These are phyloP conservation scores for Dictyostelium intermedium DNA, from an alignment of 78 protist genomes.

Conservation along the genomic window DNA sequence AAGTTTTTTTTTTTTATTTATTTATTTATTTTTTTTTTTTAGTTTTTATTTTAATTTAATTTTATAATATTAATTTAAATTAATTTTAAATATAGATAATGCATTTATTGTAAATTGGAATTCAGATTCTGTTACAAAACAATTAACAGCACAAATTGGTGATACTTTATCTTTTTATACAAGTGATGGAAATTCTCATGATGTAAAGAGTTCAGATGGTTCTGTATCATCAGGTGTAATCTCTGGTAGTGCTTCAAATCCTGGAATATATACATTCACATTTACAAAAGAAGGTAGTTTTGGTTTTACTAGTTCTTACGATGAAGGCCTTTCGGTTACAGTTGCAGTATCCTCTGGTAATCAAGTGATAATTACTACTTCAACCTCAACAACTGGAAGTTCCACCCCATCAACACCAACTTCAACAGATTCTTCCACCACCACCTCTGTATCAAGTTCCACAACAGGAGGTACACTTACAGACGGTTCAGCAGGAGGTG, in stretches of 20 bases:
- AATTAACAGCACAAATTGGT: constrained; percentile 6
- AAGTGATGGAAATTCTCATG: constrained; percentile 26
- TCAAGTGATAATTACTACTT: background rate
- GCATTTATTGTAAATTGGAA: constrained; percentile 60
- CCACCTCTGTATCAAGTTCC: background rate
- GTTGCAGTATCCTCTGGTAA: background rate
- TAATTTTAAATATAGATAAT: background rate
- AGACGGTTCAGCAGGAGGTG: background rate
- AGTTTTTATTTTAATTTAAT: too few relatives aligned
- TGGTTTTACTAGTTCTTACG: background rate
- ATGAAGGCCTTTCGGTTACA: background rate
- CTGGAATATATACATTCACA: constrained; percentile 2
- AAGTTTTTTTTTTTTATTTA: background rate
- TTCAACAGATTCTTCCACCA: background rate
- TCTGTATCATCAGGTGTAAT: background rate
- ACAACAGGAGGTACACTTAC: background rate
- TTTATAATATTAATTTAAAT: too few relatives aligned
- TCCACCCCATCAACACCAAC: constrained; percentile 10
- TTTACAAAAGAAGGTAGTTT: background rate
- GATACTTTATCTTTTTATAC: constrained; percentile 48
- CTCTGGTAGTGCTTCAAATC: constrained; percentile 12
- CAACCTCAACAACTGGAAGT: background rate
- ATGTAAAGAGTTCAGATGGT: constrained; percentile 37
- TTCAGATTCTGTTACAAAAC: background rate
- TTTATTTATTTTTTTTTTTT: too few relatives aligned